Percentiles rank a stretch among this genome's conserved stretches.
These are phyloP conservation scores for Komagataella pseudopastoris DNA, from an alignment of 805 yeast species.

Conservation along the genomic window DNA sequence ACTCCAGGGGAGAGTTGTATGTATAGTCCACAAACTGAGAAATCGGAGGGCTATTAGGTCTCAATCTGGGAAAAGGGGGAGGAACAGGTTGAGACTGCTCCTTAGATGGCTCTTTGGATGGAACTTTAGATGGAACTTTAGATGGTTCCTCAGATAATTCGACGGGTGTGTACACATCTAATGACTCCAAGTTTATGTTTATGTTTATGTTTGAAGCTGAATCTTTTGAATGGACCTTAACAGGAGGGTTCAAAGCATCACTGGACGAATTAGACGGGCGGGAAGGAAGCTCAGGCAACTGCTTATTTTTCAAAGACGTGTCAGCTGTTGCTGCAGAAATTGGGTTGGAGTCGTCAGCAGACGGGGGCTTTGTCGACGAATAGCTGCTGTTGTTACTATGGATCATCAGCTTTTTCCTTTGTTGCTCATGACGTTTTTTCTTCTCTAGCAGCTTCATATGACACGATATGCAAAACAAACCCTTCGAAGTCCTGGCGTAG, in stretches of 20 bases:
- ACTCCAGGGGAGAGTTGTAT: background rate
- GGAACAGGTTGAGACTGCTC: background rate
- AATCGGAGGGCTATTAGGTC: background rate
- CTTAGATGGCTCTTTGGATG: too few relatives aligned
- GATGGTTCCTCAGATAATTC: background rate
- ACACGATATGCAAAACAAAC: slow-evolving; percentile 85
- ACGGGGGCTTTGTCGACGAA: background rate
- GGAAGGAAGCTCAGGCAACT: background rate
- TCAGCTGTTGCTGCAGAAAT: background rate
- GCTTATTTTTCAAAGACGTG: background rate
- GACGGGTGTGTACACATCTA: background rate
- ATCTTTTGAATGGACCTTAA: background rate
- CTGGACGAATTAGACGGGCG: background rate
- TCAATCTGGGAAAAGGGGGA: background rate
- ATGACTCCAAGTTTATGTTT: background rate
- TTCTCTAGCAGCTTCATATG: slow-evolving; percentile 75
- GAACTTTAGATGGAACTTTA: too few relatives aligned
- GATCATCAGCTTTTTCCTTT: background rate
- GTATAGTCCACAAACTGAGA: background rate
- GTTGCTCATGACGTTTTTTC: slow-evolving; percentile 35
- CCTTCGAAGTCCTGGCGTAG: slow-evolving; percentile 88
- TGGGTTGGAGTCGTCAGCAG: slow-evolving; percentile 1
- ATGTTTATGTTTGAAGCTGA: background rate
- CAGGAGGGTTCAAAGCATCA: background rate
- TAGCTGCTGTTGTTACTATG: background rate